Conservation (phyloP, 164 flowering plant species). For the Magnolia kwangsiensis region DNA sequence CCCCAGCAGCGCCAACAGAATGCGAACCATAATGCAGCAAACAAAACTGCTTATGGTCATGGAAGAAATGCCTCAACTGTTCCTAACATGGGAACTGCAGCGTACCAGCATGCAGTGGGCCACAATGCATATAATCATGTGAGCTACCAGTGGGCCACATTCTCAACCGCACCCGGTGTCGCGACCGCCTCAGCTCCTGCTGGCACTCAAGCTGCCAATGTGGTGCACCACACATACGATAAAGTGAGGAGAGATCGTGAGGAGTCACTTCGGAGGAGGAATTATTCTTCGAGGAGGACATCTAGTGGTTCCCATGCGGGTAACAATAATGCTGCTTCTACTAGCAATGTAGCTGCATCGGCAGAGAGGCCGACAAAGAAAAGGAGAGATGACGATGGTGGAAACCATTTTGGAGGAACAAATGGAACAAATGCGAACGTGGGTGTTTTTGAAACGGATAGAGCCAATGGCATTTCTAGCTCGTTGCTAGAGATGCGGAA, state of each 20-base stretch:
- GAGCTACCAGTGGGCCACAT: conserved; percentile 51
- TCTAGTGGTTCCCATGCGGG: conserved; percentile 18
- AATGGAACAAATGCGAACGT: conserved; percentile 13
- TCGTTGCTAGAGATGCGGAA: conserved; percentile 36
- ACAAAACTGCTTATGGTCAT: conserved; percentile 21
- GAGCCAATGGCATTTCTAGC: conserved; percentile 18
- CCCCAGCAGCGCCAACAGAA: conserved; percentile 29
- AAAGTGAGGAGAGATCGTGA: conserved; percentile 66
- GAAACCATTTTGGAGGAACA: conserved; percentile 11
- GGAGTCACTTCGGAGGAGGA: conserved; percentile 45
- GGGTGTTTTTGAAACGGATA: conserved; percentile 22
- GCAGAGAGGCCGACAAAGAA: conserved; percentile 35
- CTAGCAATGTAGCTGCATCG: conserved; percentile 1
- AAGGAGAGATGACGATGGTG: conserved; percentile 35
- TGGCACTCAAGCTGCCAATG: conserved; percentile 53
- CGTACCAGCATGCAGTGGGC: conserved; percentile 12
- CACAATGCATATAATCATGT: conserved; percentile 29
- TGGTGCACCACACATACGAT: conserved; percentile 60
- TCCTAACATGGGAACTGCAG: conserved; percentile 22
- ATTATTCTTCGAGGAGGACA: conserved; percentile 32
- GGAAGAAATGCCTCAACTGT: conserved; percentile 25
- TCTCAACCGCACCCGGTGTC: conserved; percentile 39
- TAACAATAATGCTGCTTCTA: conserved; percentile 14
- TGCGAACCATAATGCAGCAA: conserved; percentile 24
- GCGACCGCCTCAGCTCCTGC: conserved; percentile 32